Base-by-base conservation (phyloP, 2,329 filamentous ascomycete species). In the Annulohypoxylon truncatum region DNA sequence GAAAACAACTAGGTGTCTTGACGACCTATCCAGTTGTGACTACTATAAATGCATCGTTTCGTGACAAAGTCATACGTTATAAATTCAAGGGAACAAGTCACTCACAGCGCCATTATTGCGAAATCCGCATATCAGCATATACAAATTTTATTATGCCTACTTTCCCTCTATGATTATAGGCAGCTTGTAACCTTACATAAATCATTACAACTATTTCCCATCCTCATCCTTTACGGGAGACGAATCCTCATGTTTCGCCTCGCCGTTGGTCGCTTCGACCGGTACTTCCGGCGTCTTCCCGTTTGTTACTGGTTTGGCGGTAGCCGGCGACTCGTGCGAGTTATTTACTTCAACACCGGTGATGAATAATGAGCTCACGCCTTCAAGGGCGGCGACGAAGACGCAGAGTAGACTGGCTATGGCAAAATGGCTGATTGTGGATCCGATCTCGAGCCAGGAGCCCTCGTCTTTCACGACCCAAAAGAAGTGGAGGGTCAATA, bases 391-490 rank as follows among this genome's bases (percentile, higher is more conserved):
- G 0, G 94, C 93, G 44, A 99, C 94, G 81, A 99, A 99, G 7
- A 97, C 90, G 72, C 94, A 96, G 46, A 98, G 77, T 72, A 93
- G 78, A 78, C 93, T 97, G 15, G 94, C 95, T 80, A 99, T 98
- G 66, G 90, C 89, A 79, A 98, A 99, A 78, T 98, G 94, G 75
- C 89, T 97, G 71, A 99, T 99, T 2, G 93, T 97, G 26, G 93
- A 97, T 29, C 96, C 96, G 76, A 99, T 99, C 77, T 99, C 96
- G 64, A 99, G 81, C 96, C 96, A 99, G 20, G 92, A 96, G 0
- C 96, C 96, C 77, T 99, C 96, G 73, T 99, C 96, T 74, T 92
- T 92, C 47, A 99, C 96, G 73, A 97, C 93, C 89, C 93, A 99
- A 81, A 99, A 99, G 83, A 99, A 99, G 74, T 96, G 93, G 55